phyloP scores from a whole-genome alignment of 2,329 filamentous ascomycete genomes.

The Phialophora verrucosa region DNA sequence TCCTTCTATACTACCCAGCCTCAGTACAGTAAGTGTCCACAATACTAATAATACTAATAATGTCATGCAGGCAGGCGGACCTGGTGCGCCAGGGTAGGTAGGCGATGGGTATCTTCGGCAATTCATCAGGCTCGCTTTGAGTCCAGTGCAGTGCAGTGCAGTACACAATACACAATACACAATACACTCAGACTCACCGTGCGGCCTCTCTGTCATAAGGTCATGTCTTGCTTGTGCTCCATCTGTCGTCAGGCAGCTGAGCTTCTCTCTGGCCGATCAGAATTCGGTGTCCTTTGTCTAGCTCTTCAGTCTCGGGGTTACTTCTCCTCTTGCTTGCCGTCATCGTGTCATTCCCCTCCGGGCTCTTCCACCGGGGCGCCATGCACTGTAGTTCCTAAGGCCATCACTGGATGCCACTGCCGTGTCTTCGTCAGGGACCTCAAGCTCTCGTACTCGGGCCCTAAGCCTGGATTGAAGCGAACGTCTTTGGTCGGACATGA shows the following conservation, averaged over 20 bases:
- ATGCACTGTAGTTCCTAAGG: background rate
- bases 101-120: background rate
- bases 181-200: background rate
- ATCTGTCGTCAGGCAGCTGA: background rate
- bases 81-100: background rate
- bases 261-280: background rate
- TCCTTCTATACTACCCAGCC: background rate
- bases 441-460: no score
- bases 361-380: background rate
- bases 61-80: background rate
- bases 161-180: no score
- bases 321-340: background rate
- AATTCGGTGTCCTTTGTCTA: background rate
- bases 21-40: background rate
- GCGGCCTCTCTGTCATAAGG: background rate
- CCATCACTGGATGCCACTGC: background rate
- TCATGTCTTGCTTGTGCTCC: background rate
- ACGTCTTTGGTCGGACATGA: background rate
- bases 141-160: background rate
- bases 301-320: background rate
- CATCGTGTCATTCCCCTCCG: background rate
- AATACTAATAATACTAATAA: background rate
- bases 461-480: background rate
- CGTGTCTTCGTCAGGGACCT: background rate
- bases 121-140: background rate